Conservation (phyloP, 140 eudicot species). For the Stevia rebaudiana region DNA sequence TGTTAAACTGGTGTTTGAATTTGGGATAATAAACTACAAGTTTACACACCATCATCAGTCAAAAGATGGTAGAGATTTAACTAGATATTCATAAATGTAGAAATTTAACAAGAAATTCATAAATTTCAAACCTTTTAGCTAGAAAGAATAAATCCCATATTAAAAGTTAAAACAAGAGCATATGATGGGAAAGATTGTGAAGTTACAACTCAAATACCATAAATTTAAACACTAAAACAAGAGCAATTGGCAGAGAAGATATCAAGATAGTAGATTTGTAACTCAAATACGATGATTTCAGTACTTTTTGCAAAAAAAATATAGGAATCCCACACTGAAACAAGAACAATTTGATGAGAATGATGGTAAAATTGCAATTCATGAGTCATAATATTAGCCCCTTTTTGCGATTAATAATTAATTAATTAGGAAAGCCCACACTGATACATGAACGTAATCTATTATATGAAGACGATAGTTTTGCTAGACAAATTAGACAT, state of each 20-base stretch:
- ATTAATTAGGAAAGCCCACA: too few species aligned
- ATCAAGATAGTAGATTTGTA: background rate
- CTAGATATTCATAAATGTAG: background rate
- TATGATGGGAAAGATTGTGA: background rate
- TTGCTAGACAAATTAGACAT: background rate
- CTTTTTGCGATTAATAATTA: too few species aligned
- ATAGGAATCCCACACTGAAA: background rate
- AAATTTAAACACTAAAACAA: background rate
- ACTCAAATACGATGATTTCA: background rate
- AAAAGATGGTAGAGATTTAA: background rate
- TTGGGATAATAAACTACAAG: background rate
- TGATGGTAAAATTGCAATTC: too few species aligned
- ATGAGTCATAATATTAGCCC: too few species aligned
- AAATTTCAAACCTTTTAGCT: background rate
- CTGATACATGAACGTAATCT: too few species aligned
- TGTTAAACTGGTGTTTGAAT: background rate
- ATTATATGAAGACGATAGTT: background rate
- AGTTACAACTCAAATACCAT: background rate
- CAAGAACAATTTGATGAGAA: too few species aligned
- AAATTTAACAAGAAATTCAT: too few species aligned
- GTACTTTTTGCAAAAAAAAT: background rate
- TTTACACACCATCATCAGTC: conserved; percentile 17
- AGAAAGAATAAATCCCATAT: background rate
- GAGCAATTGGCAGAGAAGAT: background rate
- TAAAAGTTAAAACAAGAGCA: background rate